phyloP scores from a whole-genome alignment of 139 green algal species.

The Coelastrella sp. region DNA sequence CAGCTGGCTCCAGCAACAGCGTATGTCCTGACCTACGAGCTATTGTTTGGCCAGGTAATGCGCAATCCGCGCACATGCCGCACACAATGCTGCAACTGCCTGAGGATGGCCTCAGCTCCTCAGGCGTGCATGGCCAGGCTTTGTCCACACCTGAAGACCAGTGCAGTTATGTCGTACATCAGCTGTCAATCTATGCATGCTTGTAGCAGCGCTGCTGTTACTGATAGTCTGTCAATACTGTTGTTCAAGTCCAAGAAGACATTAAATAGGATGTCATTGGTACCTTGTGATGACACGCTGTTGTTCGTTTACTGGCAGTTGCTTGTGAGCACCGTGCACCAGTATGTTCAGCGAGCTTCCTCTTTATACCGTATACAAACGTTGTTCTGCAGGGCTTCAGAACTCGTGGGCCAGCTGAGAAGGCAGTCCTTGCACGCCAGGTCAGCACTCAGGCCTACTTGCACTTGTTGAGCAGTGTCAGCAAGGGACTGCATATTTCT shows the following conservation, averaged over 20 bases:
- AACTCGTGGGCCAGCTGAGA: conserved; percentile 69
- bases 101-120: not conserved
- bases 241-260: too few relatives aligned
- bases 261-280: accelerated
- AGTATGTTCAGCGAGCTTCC: not conserved
- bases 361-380: not conserved
- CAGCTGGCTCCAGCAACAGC: conserved; percentile 35
- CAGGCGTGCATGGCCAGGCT: not conserved
- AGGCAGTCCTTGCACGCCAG: conserved; percentile 62
- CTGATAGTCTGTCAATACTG: too few relatives aligned
- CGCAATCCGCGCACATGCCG: not conserved
- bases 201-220: too few relatives aligned
- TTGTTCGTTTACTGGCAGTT: not conserved
- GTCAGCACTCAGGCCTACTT: conserved; percentile 24
- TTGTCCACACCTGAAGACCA: too few relatives aligned
- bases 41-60: conserved; percentile 80
- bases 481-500: too few relatives aligned
- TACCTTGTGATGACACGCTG: too few relatives aligned
- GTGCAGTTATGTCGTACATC: too few relatives aligned
- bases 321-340: not conserved
- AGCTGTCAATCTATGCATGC: too few relatives aligned
- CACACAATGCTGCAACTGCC: not conserved
- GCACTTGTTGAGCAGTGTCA: not conserved
- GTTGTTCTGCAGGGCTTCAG: conserved; percentile 55
- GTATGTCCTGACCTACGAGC: conserved; percentile 83